A percentile compares a stretch with the other conserved stretches of the same genome.
Conservation (phyloP, 768 basidiomycete genomes). For the Naematelia encephala region DNA sequence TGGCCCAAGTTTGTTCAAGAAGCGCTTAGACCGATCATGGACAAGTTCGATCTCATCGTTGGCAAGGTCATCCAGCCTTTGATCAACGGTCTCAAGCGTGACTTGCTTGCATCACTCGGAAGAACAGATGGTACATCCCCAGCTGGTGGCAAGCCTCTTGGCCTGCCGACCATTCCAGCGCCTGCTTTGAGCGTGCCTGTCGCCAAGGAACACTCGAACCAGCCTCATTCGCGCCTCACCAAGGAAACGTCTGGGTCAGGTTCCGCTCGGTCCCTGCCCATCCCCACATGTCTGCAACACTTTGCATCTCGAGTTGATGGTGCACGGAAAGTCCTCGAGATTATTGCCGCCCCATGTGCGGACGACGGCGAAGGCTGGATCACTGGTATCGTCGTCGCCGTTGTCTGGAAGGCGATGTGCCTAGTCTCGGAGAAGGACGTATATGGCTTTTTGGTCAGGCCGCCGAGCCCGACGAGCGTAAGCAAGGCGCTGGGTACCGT, state of each 20-base stretch:
- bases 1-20: constrained; percentile 49
- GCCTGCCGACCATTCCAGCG: constrained; percentile 31
- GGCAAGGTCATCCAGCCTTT: constrained; percentile 49
- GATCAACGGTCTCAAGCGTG: constrained; percentile 41
- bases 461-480: constrained; percentile 43
- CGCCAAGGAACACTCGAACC: constrained; percentile 26
- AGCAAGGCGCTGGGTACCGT: constrained; percentile 39
- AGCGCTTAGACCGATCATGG: constrained; percentile 48
- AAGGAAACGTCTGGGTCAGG: constrained; percentile 36
- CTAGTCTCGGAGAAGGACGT: constrained; percentile 37
- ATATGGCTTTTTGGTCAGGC: constrained; percentile 15
- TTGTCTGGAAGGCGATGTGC: constrained; percentile 49
- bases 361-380: constrained; percentile 51
- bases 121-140: constrained; percentile 39
- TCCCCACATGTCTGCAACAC: constrained; percentile 44
- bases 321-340: constrained; percentile 44
- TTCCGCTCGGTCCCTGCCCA: constrained; percentile 27
- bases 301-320: constrained; percentile 46
- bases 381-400: constrained; percentile 48
- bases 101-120: constrained; percentile 31
- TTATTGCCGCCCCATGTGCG: constrained; percentile 42
- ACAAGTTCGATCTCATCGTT: constrained; percentile 49
- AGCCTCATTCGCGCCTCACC: constrained; percentile 24
- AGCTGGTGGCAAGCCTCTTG: constrained; percentile 36
- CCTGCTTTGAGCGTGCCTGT: constrained; percentile 23